Conservation (phyloP, 192 early-diverging fungal genomes). For the Linnemannia hyalina region DNA sequence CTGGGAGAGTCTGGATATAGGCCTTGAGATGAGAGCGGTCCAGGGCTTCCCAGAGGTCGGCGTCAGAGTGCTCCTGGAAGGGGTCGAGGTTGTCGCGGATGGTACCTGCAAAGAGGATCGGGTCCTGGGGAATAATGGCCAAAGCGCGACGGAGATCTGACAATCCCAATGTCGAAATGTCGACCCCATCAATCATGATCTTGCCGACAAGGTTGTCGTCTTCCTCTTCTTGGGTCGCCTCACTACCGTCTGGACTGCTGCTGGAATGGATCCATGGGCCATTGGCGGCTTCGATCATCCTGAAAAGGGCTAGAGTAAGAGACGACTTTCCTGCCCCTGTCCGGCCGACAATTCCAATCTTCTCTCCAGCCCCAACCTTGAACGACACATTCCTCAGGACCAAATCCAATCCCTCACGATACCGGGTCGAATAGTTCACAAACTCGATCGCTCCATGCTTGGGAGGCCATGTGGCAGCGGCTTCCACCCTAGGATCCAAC, state of each 20-base stretch:
- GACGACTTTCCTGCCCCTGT: constrained; percentile 67
- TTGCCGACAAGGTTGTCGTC: constrained; percentile 58
- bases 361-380: constrained; percentile 58
- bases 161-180: constrained; percentile 73
- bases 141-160: constrained; percentile 68
- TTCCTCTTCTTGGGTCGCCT: constrained; percentile 36
- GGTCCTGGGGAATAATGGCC: constrained; percentile 87
- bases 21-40: constrained; percentile 77
- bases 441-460: constrained; percentile 79
- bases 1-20: constrained; percentile 70
- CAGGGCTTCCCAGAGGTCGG: constrained; percentile 77
- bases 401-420: constrained; percentile 83
- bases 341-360: constrained; percentile 82
- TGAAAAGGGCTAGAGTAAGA: constrained; percentile 64
- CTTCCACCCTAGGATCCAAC: constrained; percentile 57
- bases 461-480: constrained; percentile 78
- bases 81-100: constrained; percentile 72
- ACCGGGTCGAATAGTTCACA: constrained; percentile 80
- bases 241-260: constrained; percentile 77
- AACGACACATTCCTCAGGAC: constrained; percentile 81
- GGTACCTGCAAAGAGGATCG: constrained; percentile 74
- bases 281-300: constrained; percentile 61
- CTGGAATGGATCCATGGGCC: constrained; percentile 68
- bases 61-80: constrained; percentile 62
- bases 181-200: constrained; percentile 71